Evolutionary conservation across 768 basidiomycete genomes (phyloP).

Genomic region (Tylopilus sp.): DNA sequence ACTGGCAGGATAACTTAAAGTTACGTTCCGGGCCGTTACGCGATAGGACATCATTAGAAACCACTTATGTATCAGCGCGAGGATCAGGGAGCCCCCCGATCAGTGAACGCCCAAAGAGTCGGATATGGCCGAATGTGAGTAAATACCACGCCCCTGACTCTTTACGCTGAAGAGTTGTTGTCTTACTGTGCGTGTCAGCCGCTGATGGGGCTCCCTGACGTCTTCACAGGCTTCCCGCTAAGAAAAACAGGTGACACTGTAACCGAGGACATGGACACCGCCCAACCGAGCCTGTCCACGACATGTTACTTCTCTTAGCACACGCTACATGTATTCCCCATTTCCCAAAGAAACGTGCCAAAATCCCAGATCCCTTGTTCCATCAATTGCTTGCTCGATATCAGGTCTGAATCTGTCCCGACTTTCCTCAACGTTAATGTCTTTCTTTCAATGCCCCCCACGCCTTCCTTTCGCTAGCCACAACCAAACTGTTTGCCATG

Average conservation of each 20-base stretch:
- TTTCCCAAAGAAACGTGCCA: too few species aligned
- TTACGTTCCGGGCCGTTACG: neutral
- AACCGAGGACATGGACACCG: neutral
- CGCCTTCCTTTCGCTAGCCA: neutral
- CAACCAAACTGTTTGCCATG: neutral
- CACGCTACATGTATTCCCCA: neutral
- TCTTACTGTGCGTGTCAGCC: neutral
- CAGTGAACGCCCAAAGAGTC: neutral
- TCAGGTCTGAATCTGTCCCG: neutral
- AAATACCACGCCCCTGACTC: slow-evolving; percentile 13
- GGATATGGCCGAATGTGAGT: slow-evolving; percentile 2
- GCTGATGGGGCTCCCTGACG: neutral
- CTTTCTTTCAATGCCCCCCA: too few species aligned
- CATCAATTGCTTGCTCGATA: neutral
- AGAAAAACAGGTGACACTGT: neutral
- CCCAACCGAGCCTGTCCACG: neutral
- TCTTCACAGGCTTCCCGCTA: neutral
- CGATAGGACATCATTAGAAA: neutral
- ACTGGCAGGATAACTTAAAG: neutral
- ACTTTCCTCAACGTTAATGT: too few species aligned
- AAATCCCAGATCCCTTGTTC: too few species aligned
- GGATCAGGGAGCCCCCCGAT: slow-evolving; percentile 17
- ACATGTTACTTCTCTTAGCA: too few species aligned
- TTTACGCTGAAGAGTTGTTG: neutral
- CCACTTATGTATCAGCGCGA: too few species aligned